These are phyloP conservation scores for Physcomitrellopsis africana DNA, from an alignment of 225 moss, liverwort and hornwort genomes.

Conservation along the genomic window DNA sequence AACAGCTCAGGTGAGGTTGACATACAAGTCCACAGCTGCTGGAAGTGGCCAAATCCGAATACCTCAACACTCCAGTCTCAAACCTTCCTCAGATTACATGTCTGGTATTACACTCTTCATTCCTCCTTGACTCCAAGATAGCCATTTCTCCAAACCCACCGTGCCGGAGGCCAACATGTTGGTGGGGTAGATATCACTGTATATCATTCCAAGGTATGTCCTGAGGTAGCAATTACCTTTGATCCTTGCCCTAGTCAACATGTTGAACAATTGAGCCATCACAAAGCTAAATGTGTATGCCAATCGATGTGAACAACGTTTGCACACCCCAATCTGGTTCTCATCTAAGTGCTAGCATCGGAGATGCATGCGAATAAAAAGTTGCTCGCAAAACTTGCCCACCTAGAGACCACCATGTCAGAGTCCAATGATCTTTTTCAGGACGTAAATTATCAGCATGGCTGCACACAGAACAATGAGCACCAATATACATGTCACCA, in stretches of 20 bases:
- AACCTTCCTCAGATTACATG: slow-evolving; percentile 7
- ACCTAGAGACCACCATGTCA: slow-evolving; percentile 32
- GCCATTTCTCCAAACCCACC: slow-evolving; percentile 12
- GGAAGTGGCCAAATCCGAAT: slow-evolving; percentile 5
- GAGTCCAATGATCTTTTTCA: slow-evolving; percentile 77
- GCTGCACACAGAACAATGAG: slow-evolving; percentile 76
- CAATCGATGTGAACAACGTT: slow-evolving; percentile 11
- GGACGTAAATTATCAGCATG: slow-evolving; percentile 78
- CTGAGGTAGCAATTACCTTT: neutral
- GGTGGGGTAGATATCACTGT: slow-evolving; percentile 2
- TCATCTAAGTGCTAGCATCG: slow-evolving; percentile 25
- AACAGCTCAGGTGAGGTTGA: slow-evolving; percentile 14
- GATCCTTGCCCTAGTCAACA: slow-evolving; percentile 7
- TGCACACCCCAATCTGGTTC: slow-evolving; percentile 20
- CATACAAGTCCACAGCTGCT: slow-evolving; percentile 18
- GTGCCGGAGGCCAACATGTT: slow-evolving; percentile 11
- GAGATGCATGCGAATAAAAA: slow-evolving; percentile 31
- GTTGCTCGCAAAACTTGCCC: slow-evolving; percentile 23
- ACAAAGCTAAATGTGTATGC: slow-evolving; percentile 24
- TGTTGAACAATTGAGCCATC: slow-evolving; percentile 3
- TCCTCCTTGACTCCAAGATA: neutral
- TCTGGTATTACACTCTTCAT: slow-evolving; percentile 2
- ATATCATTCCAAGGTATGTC: slow-evolving; percentile 11
- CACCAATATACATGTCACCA: slow-evolving; percentile 85
- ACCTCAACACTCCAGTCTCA: neutral